Evolutionary conservation across 116 monocot species (phyloP).

Genomic region (Zostera marina): DNA sequence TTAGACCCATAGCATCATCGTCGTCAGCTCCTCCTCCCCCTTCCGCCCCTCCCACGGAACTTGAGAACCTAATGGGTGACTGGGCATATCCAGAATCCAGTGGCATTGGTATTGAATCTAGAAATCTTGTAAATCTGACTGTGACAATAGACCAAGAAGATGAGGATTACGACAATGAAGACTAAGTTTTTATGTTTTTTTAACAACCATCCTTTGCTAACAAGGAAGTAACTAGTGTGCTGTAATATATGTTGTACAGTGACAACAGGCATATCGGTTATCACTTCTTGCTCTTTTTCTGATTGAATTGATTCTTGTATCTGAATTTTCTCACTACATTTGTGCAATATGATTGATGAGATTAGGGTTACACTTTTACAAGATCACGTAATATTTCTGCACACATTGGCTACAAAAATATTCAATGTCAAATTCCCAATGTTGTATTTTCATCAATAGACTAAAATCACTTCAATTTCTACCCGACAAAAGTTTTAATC

Average conservation of each 20-base stretch:
- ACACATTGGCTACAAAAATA: too few species aligned
- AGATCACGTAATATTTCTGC: too few species aligned
- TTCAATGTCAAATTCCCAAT: too few species aligned
- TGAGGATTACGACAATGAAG: conserved; percentile 90
- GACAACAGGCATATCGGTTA: conserved; percentile 4
- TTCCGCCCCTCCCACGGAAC: conserved; percentile 5
- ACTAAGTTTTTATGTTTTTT: conserved; percentile 1
- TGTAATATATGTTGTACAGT: conserved; percentile 6
- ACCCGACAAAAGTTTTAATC: too few species aligned
- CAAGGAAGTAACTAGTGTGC: conserved; percentile 1
- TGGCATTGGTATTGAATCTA: conserved; percentile 31
- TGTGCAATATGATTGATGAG: too few species aligned
- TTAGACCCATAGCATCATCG: background rate
- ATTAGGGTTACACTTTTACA: too few species aligned
- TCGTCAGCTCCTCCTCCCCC: too few species aligned
- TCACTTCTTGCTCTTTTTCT: background rate
- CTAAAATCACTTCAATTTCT: too few species aligned
- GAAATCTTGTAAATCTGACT: conserved; percentile 45
- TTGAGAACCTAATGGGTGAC: conserved; percentile 24
- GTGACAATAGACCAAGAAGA: conserved; percentile 77
- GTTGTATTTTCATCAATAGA: too few species aligned
- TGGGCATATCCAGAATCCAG: conserved; percentile 42
- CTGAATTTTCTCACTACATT: too few species aligned
- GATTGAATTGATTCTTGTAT: background rate
- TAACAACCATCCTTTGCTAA: background rate